Evolutionary conservation across 2,329 filamentous ascomycete species (phyloP), one percentile per base, ranked within the genome.

Genomic region (Penicillium psychrosexuale): DNA sequence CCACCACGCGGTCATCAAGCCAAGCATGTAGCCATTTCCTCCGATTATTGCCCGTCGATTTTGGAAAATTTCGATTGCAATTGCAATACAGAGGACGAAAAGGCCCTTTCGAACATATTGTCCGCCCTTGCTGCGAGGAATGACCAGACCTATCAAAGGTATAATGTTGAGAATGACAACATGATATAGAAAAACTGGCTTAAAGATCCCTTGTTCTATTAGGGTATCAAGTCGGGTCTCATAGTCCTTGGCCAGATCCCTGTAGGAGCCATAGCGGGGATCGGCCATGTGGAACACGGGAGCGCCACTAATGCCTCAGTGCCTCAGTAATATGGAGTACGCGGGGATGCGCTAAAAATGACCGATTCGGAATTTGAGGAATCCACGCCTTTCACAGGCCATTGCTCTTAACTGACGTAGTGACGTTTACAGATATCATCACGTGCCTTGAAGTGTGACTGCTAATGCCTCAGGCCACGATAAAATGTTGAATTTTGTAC

Each of bases 1-100:
- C 48, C 78, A 78, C 80, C 81, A 87, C 15, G 77, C 72, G 17
- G 73, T 77, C 8, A 82, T 69, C 17, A 86, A 60, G 0, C 84
- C 84, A 15, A 84, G 69, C 13, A 80, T 79, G 58, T 84, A 81
- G 0, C 81, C 78, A 58, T 79, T 75, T 1, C 77, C 80, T 22
- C 82, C 72, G 27, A 75, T 73, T 8, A 79, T 70, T n/a, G 77
- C 77, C 57, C 79, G 76, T 40, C 75, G 78, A 40, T 73, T 73
- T 11, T 62, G 56, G 17, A 82, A 74, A 12, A 69, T 70, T 61
- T 78, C 79, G 13, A 70, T 57, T n/a, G 76, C 74, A 47, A 79
- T 71, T 4, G 65, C 71, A 9, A 77, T 61, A 37, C 79, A 71
- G 42, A 76, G 64, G 0, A 69, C 73, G 61, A 80, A 82, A 1